phyloP scores from a whole-genome alignment of 176 grass and related monocot species.

The Hordeum vulgare region MorexV3_pseudomolecules_assembly NC_058524.1:21942404-21942903 shows the following conservation, averaged over 20 bases:
- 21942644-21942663: conserved; percentile 87
- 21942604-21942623: conserved; percentile 86
- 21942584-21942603: conserved; percentile 95
- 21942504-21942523: conserved; percentile 70
- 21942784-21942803: conserved; percentile 3
- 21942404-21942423: background rate
- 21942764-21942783: background rate
- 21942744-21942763: background rate
- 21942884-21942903: background rate
- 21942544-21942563: conserved; percentile 93
- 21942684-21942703: background rate
- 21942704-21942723: background rate
- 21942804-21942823: background rate
- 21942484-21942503: conserved; percentile 84
- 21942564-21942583: conserved; percentile 91
- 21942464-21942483: conserved; percentile 90
- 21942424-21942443: conserved; percentile 58
- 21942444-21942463: conserved; percentile 88
- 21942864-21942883: background rate
- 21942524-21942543: conserved; percentile 94
- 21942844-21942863: background rate
- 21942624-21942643: conserved; percentile 98
- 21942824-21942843: background rate
- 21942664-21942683: conserved; percentile 5
- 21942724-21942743: background rate